Evolutionary conservation across 2,329 filamentous ascomycete genomes (phyloP), one percentile per base, ranked within the genome.

Genomic region (Huntiella savannae): DNA sequence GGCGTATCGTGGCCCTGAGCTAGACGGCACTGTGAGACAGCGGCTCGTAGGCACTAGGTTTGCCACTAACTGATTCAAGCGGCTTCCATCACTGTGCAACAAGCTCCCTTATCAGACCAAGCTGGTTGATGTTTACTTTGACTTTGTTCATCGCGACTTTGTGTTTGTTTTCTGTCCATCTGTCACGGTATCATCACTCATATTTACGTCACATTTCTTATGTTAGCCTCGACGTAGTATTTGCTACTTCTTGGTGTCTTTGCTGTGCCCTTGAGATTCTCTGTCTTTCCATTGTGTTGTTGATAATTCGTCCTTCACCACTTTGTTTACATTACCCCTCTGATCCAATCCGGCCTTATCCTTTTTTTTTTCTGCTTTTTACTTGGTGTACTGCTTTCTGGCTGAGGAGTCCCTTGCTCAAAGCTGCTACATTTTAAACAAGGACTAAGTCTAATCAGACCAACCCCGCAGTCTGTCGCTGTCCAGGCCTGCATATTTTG

Each of bases 61-160:
- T 28, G 22, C 22, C 22, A 28, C 22, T 28, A 28, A 28, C 22
- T 28, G 22, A 28, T 28, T 28, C 22, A 28, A 10, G 22, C 22
- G 22, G 22, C 5, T 28, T 28, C 22, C 22, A 28, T 28, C 22
- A 28, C 22, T 28, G 32, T 33, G 13, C n/a, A 16, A 34, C 44
- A 39, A 39, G 13, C 33, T 40, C 38, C 43, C 37, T 40, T 35
- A 39, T 39, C 19, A 46, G 36, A 40, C 35, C 19, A 39, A 40
- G 32, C 13, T 17, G 40, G n/a, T 17, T 28, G 33, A 12, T 43
- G 32, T 43, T 43, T 43, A 43, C 32, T 43, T 34, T 43, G n/a
- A 19, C n/a, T 43, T 28, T 10, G 22, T 28, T 17, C 32, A 34
- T 43, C 40, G 40, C 40, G 40, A 43, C 22, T 34, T 43, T 17